Evolutionary conservation across 148 eudicot species (phyloP).

Genomic region (Nepenthes mirabilis): DNA sequence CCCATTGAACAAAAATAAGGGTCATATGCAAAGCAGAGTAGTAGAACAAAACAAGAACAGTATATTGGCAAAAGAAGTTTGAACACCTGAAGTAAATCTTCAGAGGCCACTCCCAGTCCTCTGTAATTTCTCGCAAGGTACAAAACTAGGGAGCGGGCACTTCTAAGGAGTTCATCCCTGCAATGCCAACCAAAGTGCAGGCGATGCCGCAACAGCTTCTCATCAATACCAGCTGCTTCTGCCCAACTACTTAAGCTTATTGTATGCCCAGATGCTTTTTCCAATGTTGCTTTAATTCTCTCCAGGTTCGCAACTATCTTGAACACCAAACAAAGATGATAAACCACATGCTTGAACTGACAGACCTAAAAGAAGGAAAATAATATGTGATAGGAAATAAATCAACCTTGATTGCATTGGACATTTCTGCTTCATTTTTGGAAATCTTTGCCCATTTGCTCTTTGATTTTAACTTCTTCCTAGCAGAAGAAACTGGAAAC

Average conservation of each 20-base stretch:
- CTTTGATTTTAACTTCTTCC: conserved; percentile 21
- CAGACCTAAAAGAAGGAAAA: background rate
- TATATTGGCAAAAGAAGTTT: background rate
- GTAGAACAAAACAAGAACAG: background rate
- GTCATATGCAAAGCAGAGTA: background rate
- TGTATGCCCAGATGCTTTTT: conserved; percentile 50
- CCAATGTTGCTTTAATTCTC: conserved; percentile 39
- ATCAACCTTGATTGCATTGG: conserved; percentile 63
- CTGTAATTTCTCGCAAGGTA: conserved; percentile 66
- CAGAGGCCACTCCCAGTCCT: conserved; percentile 53
- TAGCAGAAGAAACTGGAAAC: conserved; percentile 14
- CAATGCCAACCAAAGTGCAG: conserved; percentile 72
- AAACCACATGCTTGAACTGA: conserved; percentile 1
- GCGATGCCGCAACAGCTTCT: conserved; percentile 42
- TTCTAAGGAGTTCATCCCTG: conserved; percentile 61
- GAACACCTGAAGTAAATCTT: conserved; percentile 72
- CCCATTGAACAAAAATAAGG: too few species aligned
- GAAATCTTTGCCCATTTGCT: conserved; percentile 25
- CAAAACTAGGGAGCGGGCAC: conserved; percentile 59
- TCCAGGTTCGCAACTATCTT: conserved; percentile 77
- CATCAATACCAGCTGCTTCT: conserved; percentile 64
- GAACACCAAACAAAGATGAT: conserved; percentile 4
- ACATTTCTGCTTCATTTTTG: conserved; percentile 76
- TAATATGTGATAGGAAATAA: conserved; percentile 5
- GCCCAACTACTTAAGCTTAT: conserved; percentile 69